Evolutionary conservation across 78 protist species (phyloP), one percentile per base, ranked within the genome.

Genomic region (Bodo saltans): DNA sequence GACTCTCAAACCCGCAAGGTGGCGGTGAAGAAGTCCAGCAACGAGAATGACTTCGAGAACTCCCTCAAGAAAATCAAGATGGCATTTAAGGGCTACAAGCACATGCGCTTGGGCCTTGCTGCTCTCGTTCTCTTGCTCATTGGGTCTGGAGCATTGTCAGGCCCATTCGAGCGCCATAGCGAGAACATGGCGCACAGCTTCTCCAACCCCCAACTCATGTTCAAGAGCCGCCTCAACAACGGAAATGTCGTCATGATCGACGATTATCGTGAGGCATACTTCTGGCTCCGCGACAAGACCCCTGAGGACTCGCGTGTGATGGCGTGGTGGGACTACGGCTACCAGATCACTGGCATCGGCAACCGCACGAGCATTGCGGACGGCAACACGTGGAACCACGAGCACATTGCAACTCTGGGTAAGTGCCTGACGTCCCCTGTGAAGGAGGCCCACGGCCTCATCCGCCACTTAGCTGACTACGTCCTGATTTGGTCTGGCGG

Each of bases 241-340:
- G 97, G 97, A 40, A 11, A 68, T 1, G 76, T 91, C n/a, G 41
- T 91, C 30, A 92, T 97, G 68, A 88, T 96, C 39, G 99, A 98
- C 82, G 99, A 98, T 88, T 98, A 95, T 97, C 91, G 99, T 28
- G 99, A 98, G 89, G 97, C 99, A 28, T 98, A 97, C 87, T 82
- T 85, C 75, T 98, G 99, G 99, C 93, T 98, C 35, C 84, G 93
- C 28, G 42, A 83, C 75, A 98, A 98, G 92, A 98, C 99, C 29
- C 82, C 94, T 0, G 90, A 78, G 32, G 94, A 98, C 72, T 96
- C 97, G 0, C 38, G 68, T 71, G 88, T 96, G 73, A 94, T 95
- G 97, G 84, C 95, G 23, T 97, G 99, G 99, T 98, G 99, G 99
- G 99, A 98, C 87, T 98, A 98, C 74, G 99, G 99, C 34, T 98